phyloP scores from a whole-genome alignment of 805 yeast species.

The Limtongia smithiae region DNA sequence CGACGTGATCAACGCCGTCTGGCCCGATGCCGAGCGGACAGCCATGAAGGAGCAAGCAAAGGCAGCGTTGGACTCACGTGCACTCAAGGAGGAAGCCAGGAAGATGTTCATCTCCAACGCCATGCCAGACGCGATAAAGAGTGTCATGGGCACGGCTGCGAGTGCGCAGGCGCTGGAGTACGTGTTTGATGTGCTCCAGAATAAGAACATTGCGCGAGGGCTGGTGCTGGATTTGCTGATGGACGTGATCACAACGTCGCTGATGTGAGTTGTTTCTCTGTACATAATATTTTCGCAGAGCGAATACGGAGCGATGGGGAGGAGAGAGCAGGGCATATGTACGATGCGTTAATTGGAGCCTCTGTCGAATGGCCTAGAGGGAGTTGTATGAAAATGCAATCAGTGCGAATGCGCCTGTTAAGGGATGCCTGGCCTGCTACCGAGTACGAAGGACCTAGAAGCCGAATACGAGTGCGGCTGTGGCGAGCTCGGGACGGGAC shows the following conservation, averaged over 20 bases:
- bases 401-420: too few species aligned
- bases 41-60: conserved; percentile 6
- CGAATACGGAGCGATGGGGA: not conserved
- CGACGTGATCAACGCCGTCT: conserved; percentile 20
- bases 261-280: conserved; percentile 10
- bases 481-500: too few species aligned
- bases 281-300: not conserved
- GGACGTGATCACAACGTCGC: conserved; percentile 23
- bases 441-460: too few species aligned
- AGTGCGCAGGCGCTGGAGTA: conserved; percentile 30
- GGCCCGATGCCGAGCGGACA: conserved; percentile 14
- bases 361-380: too few species aligned
- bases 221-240: conserved; percentile 26
- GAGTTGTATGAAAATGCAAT: too few species aligned
- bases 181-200: conserved; percentile 31
- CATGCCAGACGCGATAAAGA: conserved; percentile 28
- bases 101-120: conserved; percentile 27
- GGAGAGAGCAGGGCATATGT: too few species aligned
- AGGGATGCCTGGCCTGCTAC: too few species aligned
- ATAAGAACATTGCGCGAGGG: conserved; percentile 28
- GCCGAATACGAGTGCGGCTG: too few species aligned
- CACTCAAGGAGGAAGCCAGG: conserved; percentile 23
- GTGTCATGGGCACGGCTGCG: conserved; percentile 30
- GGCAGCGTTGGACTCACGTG: conserved; percentile 18
- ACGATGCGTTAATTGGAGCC: too few species aligned